Evolutionary conservation across 306 rosid genomes (phyloP), one percentile per base, ranked within the genome.

Genomic region (Rubus parviflorus): DNA sequence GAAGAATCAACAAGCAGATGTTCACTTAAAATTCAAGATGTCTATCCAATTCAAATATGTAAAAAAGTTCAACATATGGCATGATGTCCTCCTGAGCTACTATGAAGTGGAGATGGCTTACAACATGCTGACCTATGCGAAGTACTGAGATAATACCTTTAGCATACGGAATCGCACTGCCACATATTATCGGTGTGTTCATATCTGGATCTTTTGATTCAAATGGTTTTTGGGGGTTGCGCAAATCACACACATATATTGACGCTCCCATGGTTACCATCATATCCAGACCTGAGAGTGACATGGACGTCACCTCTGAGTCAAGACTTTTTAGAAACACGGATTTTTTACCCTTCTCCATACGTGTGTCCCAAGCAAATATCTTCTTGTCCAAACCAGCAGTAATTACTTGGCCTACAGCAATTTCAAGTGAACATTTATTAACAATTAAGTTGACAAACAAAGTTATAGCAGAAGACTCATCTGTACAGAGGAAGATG

Each of bases 301-400:
- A 87, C 92, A 95, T 85, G 80, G 93, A 92, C 30, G 84, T 84
- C 72, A 87, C 91, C 78, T 88, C 97, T 54, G 83, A 81, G 80
- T 77, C 89, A 13, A 86, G 57, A 75, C 70, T 85, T 78, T 22
- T 87, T 48, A 49, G 79, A 63, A 79, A 83, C 25, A 58, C 73
- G 76, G 71, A 70, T 16, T 8, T 10, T 65, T 65, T 17, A 56
- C 81, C 83, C 57, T 90, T 81, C 80, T 46, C 84, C 77, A 2
- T 72, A 37, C 92, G 96, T 5, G 76, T 72, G 73, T 95, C 98
- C 97, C 90, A 90, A 19, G 83, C 77, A 63, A 83, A 25, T 81
- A 92, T 62, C 79, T 89, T 89, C 76, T 85, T 84, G 89, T 95
- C 96, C 77, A 88, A 79, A 78, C 98, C 98, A 3, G 93, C 86